A percentile compares a stretch with the other conserved stretches of the same genome.
phyloP scores from a whole-genome alignment of 495 filamentous ascomycete genomes.

The Tuber borchii region DNA sequence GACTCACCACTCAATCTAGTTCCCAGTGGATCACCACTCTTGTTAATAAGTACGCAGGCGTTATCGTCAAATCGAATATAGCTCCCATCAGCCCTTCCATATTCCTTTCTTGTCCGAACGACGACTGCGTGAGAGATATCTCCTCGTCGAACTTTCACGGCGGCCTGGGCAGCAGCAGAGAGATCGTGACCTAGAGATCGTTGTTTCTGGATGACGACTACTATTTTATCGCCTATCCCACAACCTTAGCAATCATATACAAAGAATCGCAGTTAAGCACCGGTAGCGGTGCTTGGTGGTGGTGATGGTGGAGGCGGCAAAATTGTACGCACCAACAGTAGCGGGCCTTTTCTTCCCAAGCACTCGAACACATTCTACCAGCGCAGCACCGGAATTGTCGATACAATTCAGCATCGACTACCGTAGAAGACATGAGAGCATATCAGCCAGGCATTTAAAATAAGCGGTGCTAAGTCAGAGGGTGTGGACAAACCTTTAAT shows the following conservation, averaged over 20 bases:
- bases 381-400: constrained; percentile 97
- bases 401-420: constrained; percentile 98
- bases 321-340: constrained; percentile 65
- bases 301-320: neutral
- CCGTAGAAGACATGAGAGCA: constrained; percentile 3
- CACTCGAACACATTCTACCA: constrained; percentile 93
- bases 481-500: constrained; percentile 15
- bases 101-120: constrained; percentile 80
- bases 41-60: constrained; percentile 95
- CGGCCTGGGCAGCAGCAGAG: constrained; percentile 53
- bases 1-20: constrained; percentile 72
- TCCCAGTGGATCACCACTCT: constrained; percentile 90
- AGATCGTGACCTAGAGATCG: constrained; percentile 65
- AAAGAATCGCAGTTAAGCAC: neutral
- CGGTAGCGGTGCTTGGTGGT: neutral
- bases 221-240: constrained; percentile 79
- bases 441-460: neutral
- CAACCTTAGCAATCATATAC: neutral
- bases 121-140: constrained; percentile 96
- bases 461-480: constrained; percentile 11
- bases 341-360: constrained; percentile 84
- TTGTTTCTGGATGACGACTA: constrained; percentile 96
- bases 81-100: constrained; percentile 78
- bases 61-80: constrained; percentile 94
- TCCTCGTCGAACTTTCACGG: constrained; percentile 89